A percentile compares a stretch with the other conserved stretches of the same genome.
Conservation (phyloP, 1,139 yeast genomes). For the Magnusiomyces clavatus region DNA sequence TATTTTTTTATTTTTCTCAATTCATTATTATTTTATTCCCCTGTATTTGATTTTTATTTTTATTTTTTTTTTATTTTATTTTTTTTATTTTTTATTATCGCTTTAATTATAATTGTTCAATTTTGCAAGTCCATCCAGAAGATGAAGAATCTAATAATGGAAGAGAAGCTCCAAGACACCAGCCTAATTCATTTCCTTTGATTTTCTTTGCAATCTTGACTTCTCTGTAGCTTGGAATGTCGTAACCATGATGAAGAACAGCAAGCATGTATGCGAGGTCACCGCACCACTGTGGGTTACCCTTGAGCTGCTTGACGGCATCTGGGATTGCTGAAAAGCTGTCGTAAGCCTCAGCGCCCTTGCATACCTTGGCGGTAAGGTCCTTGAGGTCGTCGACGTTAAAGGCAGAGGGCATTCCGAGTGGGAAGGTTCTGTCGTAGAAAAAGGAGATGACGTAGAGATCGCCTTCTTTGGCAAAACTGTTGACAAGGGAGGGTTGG, state of each 20-base stretch:
- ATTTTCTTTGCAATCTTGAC: conserved; percentile 86
- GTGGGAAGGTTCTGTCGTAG: conserved; percentile 82
- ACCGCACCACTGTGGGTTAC: conserved; percentile 90
- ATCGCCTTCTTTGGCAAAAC: conserved; percentile 62
- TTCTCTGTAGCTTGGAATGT: conserved; percentile 83
- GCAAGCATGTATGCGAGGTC: conserved; percentile 88
- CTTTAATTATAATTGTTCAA: not conserved
- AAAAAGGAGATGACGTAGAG: conserved; percentile 81
- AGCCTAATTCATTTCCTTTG: conserved; percentile 83
- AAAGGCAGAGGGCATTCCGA: conserved; percentile 90
- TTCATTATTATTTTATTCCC: too few species aligned
- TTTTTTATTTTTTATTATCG: not conserved
- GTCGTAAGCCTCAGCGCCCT: conserved; percentile 69
- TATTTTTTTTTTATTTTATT: not conserved
- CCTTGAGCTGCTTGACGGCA: conserved; percentile 54
- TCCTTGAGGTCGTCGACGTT: conserved; percentile 77
- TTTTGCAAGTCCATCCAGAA: conserved; percentile 7
- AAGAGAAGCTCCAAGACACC: conserved; percentile 97
- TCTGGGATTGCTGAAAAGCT: conserved; percentile 51
- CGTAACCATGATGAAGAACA: conserved; percentile 88
- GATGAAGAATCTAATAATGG: conserved; percentile 63
- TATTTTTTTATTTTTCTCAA: too few species aligned
- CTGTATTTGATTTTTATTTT: not conserved
- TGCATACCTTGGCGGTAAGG: conserved; percentile 75
- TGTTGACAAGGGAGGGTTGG: conserved; percentile 77